phyloP scores from a whole-genome alignment of 225 moss, liverwort and hornwort genomes.

The Pseudisothecium myosuroides region DNA sequence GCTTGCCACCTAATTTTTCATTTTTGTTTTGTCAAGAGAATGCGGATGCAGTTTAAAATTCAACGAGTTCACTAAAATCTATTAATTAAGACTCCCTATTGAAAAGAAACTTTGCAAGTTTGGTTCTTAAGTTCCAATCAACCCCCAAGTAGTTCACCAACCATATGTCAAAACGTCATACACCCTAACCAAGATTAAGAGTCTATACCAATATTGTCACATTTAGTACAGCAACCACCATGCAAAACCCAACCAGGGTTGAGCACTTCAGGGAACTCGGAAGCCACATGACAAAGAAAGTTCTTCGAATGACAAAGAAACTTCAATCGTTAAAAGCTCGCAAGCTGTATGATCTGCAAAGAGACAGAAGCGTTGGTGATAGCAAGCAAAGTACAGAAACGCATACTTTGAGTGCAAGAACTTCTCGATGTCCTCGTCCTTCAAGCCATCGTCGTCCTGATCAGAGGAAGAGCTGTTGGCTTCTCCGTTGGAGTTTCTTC shows the following conservation, averaged over 20 bases:
- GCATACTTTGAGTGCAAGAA: conserved; percentile 79
- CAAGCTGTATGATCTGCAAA: background rate
- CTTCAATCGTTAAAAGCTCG: background rate
- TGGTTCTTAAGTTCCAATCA: background rate
- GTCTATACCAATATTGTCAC: background rate
- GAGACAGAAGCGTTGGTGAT: background rate
- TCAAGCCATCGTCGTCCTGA: conserved; percentile 35
- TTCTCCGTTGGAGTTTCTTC: background rate
- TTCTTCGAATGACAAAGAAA: background rate
- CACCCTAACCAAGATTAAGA: background rate
- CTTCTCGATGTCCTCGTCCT: conserved; percentile 84
- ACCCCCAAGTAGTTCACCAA: background rate
- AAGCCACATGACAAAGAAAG: background rate
- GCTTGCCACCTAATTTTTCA: background rate
- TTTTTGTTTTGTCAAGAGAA: background rate
- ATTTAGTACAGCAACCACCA: background rate
- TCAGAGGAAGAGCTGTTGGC: conserved; percentile 9
- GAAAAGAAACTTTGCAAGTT: background rate
- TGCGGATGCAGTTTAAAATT: background rate
- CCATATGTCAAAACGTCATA: background rate
- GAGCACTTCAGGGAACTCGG: too few relatives aligned
- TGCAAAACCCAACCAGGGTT: background rate
- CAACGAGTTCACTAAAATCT: background rate
- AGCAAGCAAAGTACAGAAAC: background rate
- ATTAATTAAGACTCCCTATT: background rate